Evolutionary conservation across 2,329 filamentous ascomycete genomes (phyloP).

Genomic region (Calonectria fujianensis): DNA sequence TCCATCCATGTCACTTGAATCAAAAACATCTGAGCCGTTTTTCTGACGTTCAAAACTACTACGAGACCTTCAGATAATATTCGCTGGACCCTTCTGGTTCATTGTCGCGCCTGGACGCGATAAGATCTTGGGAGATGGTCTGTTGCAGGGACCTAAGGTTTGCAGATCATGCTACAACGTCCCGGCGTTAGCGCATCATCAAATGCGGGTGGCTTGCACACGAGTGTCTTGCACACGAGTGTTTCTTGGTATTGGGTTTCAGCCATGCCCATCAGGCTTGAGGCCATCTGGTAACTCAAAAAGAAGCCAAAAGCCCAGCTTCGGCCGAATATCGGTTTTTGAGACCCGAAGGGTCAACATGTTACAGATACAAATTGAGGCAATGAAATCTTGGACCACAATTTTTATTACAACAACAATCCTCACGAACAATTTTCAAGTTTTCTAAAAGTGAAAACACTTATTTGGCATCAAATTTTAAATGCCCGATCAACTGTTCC

Average conservation of each 20-base stretch:
- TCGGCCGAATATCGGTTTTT: neutral
- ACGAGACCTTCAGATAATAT: fast-evolving
- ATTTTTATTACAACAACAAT: no score
- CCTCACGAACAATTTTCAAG: no score
- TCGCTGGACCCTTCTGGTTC: neutral
- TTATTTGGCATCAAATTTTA: no score
- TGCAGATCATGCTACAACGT: neutral
- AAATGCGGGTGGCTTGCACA: neutral
- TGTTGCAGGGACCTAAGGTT: neutral
- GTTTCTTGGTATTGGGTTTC: neutral
- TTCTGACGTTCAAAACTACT: neutral
- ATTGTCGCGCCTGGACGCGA: neutral
- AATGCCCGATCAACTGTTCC: no score
- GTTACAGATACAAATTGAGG: no score
- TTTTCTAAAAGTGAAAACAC: no score
- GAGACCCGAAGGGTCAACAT: neutral
- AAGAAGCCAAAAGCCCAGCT: neutral
- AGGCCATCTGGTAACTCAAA: neutral
- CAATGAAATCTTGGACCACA: no score
- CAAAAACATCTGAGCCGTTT: neutral
- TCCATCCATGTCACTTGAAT: neutral
- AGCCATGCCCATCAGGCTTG: neutral
- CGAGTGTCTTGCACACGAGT: neutral
- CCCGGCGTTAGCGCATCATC: neutral
- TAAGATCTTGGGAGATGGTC: neutral